Conservation (phyloP, 2,329 filamentous ascomycete species). For the Lachnellula cervina region DNA sequence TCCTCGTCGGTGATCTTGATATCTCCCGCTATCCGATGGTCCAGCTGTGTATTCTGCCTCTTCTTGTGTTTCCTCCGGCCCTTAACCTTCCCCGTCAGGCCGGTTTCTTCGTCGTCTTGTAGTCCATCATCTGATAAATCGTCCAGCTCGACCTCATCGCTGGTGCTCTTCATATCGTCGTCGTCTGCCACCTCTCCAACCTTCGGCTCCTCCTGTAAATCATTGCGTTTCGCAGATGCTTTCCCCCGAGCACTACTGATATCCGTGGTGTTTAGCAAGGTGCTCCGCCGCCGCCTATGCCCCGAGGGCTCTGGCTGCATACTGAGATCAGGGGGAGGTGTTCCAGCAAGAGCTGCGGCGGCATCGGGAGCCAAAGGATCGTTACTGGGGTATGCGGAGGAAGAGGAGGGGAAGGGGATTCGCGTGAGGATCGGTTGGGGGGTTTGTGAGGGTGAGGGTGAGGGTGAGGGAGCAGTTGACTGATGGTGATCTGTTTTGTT, state of each 20-base stretch:
- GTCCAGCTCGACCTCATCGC: constrained; percentile 53
- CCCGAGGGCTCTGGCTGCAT: constrained; percentile 27
- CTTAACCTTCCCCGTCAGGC: constrained; percentile 70
- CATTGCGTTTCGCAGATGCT: constrained; percentile 15
- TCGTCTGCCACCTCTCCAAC: constrained; percentile 22
- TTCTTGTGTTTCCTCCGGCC: constrained; percentile 62
- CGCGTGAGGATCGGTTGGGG: constrained; percentile 12
- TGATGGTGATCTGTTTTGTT: background rate
- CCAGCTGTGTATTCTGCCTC: constrained; percentile 61
- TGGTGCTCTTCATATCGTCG: constrained; percentile 22
- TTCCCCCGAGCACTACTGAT: constrained; percentile 7
- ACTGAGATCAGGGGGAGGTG: constrained; percentile 13
- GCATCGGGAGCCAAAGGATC: constrained; percentile 23
- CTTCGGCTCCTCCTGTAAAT: constrained; percentile 19
- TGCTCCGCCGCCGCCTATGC: constrained; percentile 30
- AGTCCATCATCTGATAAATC: constrained; percentile 62
- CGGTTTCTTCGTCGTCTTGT: constrained; percentile 85
- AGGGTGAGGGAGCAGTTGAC: background rate
- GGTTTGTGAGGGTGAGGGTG: constrained; percentile 6
- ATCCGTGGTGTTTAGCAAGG: constrained; percentile 27
- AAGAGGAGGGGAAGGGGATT: constrained; percentile 13
- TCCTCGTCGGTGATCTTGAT: constrained; percentile 63
- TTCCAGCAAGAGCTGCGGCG: constrained; percentile 17
- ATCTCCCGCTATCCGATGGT: constrained; percentile 62
- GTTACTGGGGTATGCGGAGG: constrained; percentile 11